These are phyloP conservation scores for Gossypium thurberi DNA, from an alignment of 345 rosid genomes.

Conservation along the genomic window DNA sequence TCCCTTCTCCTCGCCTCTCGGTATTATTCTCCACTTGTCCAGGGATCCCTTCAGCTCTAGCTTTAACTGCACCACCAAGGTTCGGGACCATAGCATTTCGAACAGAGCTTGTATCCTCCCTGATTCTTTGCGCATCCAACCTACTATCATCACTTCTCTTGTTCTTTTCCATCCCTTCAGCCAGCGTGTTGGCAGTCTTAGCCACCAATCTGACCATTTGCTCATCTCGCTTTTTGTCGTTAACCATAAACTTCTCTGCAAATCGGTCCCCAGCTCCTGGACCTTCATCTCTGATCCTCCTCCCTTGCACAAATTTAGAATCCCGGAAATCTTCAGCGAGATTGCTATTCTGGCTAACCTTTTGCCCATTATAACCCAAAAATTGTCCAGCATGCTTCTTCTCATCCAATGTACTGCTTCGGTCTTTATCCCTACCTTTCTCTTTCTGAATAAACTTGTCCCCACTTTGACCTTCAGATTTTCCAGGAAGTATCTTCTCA, in stretches of 20 bases:
- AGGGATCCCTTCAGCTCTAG: conserved; percentile 21
- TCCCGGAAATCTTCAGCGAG: conserved; percentile 16
- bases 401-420: conserved; percentile 22
- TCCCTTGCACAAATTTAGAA: conserved; percentile 31
- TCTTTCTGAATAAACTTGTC: conserved; percentile 25
- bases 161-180: conserved; percentile 30
- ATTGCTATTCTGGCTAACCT: conserved; percentile 20
- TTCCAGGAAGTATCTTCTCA: conserved; percentile 26
- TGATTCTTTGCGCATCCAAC: conserved; percentile 24
- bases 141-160: conserved; percentile 27
- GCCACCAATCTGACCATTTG: conserved; percentile 20
- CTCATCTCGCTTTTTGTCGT: conserved; percentile 30
- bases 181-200: conserved; percentile 16
- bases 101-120: conserved; percentile 21
- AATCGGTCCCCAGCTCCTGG: conserved; percentile 15
- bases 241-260: conserved; percentile 23
- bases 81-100: conserved; percentile 24
- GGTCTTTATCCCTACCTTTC: conserved; percentile 26
- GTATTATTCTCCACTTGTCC: conserved; percentile 21
- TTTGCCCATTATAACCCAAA: conserved; percentile 28
- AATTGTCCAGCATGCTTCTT: conserved; percentile 23
- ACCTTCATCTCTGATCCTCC: conserved; percentile 34
- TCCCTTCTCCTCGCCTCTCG: conserved; percentile 25
- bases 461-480: conserved; percentile 22
- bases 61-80: conserved; percentile 23